Conservation (phyloP, 768 basidiomycete genomes). For the Cubamyces lactineus region DNA sequence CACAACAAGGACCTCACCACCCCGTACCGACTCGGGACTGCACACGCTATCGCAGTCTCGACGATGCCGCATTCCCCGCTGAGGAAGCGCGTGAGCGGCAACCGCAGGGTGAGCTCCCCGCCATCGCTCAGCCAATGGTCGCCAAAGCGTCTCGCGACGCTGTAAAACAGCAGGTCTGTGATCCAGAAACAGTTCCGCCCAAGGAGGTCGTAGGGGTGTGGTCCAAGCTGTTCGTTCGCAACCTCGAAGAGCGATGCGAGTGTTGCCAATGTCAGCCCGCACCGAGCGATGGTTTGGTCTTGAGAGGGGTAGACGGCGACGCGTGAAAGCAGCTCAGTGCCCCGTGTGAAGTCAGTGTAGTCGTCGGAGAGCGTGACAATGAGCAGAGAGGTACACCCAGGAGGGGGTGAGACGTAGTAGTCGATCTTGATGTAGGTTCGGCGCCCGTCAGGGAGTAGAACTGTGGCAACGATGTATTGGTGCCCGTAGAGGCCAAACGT, state of each 20-base stretch:
- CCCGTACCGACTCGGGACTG: neutral
- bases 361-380: neutral
- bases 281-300: neutral
- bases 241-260: slow-evolving; percentile 8
- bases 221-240: neutral
- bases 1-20: neutral
- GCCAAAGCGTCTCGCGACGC: slow-evolving; percentile 2
- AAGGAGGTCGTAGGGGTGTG: slow-evolving; percentile 8
- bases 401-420: neutral
- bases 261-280: slow-evolving; percentile 8
- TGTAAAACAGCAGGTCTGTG: slow-evolving; percentile 15
- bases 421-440: neutral
- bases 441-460: neutral
- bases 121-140: slow-evolving; percentile 1
- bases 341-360: neutral
- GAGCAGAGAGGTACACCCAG: slow-evolving; percentile 1
- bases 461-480: slow-evolving; percentile 7
- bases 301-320: neutral
- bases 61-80: slow-evolving; percentile 6
- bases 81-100: slow-evolving; percentile 6
- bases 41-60: slow-evolving; percentile 7
- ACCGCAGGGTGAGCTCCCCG: neutral
- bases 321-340: neutral
- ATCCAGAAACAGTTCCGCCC: slow-evolving; percentile 21
- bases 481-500: slow-evolving; percentile 7